Conservation (phyloP, 2,329 filamentous ascomycete species). For the Eurotiales sp. region DNA sequence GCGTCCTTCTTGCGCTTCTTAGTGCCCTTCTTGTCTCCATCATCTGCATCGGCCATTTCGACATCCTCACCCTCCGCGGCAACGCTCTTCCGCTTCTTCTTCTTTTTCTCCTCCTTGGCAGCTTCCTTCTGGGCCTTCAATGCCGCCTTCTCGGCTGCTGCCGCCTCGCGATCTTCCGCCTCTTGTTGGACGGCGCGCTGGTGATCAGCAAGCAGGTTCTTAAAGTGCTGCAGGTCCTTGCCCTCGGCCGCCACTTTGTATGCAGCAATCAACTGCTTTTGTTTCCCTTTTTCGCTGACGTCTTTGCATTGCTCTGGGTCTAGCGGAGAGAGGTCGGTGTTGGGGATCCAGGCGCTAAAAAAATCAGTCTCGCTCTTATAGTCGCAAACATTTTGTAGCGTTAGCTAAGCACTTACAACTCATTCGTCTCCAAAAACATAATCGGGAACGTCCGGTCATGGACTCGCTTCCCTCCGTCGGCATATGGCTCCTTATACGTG, state of each 20-base stretch:
- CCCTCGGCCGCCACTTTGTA: slow-evolving; percentile 76
- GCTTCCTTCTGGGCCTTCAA: slow-evolving; percentile 52
- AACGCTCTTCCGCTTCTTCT: slow-evolving; percentile 51
- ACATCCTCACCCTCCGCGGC: slow-evolving; percentile 67
- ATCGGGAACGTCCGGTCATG: slow-evolving; percentile 85
- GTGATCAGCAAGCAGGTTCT: slow-evolving; percentile 65
- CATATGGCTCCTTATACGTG: slow-evolving; percentile 80
- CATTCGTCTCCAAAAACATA: slow-evolving; percentile 92
- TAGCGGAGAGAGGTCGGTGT: slow-evolving; percentile 75
- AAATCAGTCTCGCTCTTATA: too few relatives aligned
- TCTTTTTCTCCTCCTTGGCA: slow-evolving; percentile 52
- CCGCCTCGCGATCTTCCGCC: slow-evolving; percentile 63
- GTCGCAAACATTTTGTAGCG: neutral
- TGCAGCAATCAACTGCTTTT: slow-evolving; percentile 74
- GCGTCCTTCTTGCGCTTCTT: slow-evolving; percentile 45
- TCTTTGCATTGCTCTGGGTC: slow-evolving; percentile 68
- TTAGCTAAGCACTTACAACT: slow-evolving; percentile 72
- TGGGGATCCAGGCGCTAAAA: slow-evolving; percentile 81
- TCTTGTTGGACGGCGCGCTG: slow-evolving; percentile 54
- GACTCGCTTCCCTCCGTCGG: slow-evolving; percentile 80
- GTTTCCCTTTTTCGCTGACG: slow-evolving; percentile 66
- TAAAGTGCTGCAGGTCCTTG: slow-evolving; percentile 77
- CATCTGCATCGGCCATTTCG: slow-evolving; percentile 49
- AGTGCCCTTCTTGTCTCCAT: slow-evolving; percentile 51
- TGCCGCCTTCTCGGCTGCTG: slow-evolving; percentile 53